These are phyloP conservation scores for Pyrus hybrid DNA, from an alignment of 331 rosid species.

Conservation along the genomic window DNA sequence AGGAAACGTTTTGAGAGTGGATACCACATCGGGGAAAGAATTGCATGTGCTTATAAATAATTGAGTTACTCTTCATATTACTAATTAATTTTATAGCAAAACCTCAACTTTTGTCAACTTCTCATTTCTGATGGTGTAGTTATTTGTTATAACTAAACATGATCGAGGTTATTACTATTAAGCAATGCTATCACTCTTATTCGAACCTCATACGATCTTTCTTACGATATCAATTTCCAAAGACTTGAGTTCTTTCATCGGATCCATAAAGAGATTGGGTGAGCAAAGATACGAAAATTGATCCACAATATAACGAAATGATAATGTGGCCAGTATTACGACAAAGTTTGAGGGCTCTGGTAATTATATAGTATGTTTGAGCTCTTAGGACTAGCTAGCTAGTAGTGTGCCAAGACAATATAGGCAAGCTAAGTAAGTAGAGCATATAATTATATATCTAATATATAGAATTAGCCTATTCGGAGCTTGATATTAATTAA, in stretches of 20 bases:
- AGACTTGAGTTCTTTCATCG: not conserved
- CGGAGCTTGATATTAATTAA: not conserved
- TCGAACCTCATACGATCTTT: no score
- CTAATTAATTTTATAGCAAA: no score
- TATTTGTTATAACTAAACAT: not conserved
- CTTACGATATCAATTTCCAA: not conserved
- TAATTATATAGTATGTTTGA: no score
- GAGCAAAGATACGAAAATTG: no score
- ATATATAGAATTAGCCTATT: not conserved
- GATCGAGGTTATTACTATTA: not conserved
- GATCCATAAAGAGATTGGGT: not conserved
- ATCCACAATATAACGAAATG: not conserved
- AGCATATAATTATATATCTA: not conserved
- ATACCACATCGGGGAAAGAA: no score
- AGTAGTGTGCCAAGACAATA: no score
- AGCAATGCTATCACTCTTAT: not conserved
- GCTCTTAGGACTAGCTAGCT: no score
- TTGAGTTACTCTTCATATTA: fast-evolving
- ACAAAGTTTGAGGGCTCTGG: no score
- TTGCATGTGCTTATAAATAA: no score
- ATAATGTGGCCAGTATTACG: not conserved
- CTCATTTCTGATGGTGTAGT: not conserved
- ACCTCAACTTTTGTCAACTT: no score
- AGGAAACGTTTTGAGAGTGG: no score
- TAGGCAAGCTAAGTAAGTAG: not conserved